These are phyloP conservation scores for Phytophthora pistaciae DNA, from an alignment of 352 stramenopile species.

Conservation along the genomic window DNA sequence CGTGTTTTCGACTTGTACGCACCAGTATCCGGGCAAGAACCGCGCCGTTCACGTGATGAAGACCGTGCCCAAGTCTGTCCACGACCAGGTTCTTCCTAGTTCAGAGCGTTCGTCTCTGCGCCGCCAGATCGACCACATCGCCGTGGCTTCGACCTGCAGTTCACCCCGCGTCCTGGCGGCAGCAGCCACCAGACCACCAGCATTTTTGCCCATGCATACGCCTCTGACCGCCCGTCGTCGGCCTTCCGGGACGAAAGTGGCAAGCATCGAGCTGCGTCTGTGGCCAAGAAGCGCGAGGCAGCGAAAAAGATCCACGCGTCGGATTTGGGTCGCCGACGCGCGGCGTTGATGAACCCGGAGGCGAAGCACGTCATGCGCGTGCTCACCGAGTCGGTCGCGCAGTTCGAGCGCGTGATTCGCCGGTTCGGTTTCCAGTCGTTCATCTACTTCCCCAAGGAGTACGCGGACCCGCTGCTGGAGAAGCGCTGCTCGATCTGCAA, in stretches of 20 bases:
- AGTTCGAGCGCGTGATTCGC: constrained; percentile 69
- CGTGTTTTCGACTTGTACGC: constrained; percentile 59
- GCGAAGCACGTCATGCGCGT: constrained; percentile 49
- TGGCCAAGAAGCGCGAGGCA: constrained; percentile 33
- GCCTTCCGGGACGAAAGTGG: constrained; percentile 37
- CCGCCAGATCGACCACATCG: constrained; percentile 59
- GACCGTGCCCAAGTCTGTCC: constrained; percentile 63
- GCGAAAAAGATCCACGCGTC: constrained; percentile 28
- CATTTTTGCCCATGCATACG: constrained; percentile 60
- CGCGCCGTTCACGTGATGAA: constrained; percentile 68
- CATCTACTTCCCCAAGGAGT: constrained; percentile 62
- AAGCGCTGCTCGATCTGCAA: constrained; percentile 57
- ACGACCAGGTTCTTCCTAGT: constrained; percentile 58
- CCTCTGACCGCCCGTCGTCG: constrained; percentile 41
- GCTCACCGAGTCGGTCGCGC: constrained; percentile 55
- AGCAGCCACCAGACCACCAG: constrained; percentile 49
- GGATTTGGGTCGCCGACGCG: constrained; percentile 42
- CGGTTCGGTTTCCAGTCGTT: constrained; percentile 78
- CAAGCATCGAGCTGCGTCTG: constrained; percentile 27
- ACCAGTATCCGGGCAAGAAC: constrained; percentile 51
- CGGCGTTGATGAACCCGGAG: constrained; percentile 59
- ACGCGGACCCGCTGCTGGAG: constrained; percentile 33
- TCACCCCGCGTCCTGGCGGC: constrained; percentile 30
- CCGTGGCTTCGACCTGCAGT: constrained; percentile 63
- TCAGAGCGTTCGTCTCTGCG: constrained; percentile 51